Percentiles rank a stretch among this genome's conserved stretches.
Conservation (phyloP, 1,139 yeast genomes). For the Kurtzmaniella natalensis region DNA sequence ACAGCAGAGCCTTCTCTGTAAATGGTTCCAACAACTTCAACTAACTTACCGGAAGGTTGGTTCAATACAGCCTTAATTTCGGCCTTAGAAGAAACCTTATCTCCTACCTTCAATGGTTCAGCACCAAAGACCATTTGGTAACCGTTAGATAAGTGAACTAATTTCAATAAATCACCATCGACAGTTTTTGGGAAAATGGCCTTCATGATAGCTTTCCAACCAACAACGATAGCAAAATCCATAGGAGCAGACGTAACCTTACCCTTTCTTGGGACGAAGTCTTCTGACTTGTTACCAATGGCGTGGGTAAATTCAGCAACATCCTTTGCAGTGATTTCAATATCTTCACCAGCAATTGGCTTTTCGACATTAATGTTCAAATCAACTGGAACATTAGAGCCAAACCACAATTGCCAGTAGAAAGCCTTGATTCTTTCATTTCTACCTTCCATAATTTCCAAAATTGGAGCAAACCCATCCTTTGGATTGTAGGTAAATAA, state of each 20-base stretch:
- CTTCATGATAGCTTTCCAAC: constrained; percentile 97
- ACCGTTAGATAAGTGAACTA: constrained; percentile 93
- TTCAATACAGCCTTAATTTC: constrained; percentile 84
- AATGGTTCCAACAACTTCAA: constrained; percentile 90
- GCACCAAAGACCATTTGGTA: constrained; percentile 94
- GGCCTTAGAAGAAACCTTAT: constrained; percentile 77
- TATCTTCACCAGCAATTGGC: constrained; percentile 66
- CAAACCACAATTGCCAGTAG: constrained; percentile 98
- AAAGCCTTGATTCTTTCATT: constrained; percentile 90
- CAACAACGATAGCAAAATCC: constrained; percentile 98
- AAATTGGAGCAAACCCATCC: constrained; percentile 92
- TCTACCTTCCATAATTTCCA: constrained; percentile 86
- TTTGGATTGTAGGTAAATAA: constrained; percentile 75
- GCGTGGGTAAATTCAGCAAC: constrained; percentile 95
- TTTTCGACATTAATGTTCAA: constrained; percentile 66
- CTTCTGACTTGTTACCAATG: constrained; percentile 95
- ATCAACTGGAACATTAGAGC: constrained; percentile 52
- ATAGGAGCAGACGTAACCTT: constrained; percentile 89
- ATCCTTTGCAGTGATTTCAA: constrained; percentile 68
- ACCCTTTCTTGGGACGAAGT: constrained; percentile 85
- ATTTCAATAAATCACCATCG: constrained; percentile 91
- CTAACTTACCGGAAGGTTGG: constrained; percentile 91
- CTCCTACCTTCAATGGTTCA: constrained; percentile 84
- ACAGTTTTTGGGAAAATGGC: constrained; percentile 95
- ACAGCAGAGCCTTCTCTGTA: constrained; percentile 74